A percentile compares a stretch with the other conserved stretches of the same genome.
Evolutionary conservation across 1,139 yeast genomes (phyloP).

Genomic region (Kodamaea anthophila): DNA sequence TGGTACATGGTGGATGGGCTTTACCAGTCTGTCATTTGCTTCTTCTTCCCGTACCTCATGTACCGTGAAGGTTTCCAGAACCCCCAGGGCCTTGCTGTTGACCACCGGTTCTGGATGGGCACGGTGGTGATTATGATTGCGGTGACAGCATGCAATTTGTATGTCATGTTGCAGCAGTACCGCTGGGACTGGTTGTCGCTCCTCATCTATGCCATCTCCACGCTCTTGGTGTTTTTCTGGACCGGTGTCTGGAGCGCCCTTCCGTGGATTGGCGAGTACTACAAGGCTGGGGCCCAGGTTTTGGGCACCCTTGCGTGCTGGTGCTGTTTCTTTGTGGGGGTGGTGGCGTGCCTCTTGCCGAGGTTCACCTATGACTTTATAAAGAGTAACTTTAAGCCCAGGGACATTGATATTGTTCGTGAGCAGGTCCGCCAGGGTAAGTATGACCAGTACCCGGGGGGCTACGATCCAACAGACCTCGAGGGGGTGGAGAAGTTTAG

Average conservation of each 20-base stretch:
- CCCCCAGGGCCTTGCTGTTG: slow-evolving; percentile 45
- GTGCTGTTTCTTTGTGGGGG: slow-evolving; percentile 45
- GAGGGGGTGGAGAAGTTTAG: slow-evolving; percentile 42
- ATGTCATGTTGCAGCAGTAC: slow-evolving; percentile 48
- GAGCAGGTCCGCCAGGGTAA: slow-evolving; percentile 43
- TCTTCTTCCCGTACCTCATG: slow-evolving; percentile 50
- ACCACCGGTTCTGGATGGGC: slow-evolving; percentile 57
- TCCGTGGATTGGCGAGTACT: slow-evolving; percentile 39
- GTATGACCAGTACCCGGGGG: slow-evolving; percentile 44
- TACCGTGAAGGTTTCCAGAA: slow-evolving; percentile 41
- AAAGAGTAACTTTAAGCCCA: slow-evolving; percentile 41
- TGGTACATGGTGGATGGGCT: slow-evolving; percentile 57
- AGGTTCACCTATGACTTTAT: slow-evolving; percentile 47
- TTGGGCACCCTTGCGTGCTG: slow-evolving; percentile 50
- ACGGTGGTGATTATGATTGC: slow-evolving; percentile 42
- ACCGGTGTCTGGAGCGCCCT: slow-evolving; percentile 55
- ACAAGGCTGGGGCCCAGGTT: slow-evolving; percentile 49
- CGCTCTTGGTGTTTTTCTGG: slow-evolving; percentile 54
- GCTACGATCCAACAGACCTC: slow-evolving; percentile 55
- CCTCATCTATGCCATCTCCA: slow-evolving; percentile 43
- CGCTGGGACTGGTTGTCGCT: slow-evolving; percentile 59
- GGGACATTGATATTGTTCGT: slow-evolving; percentile 51
- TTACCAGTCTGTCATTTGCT: slow-evolving; percentile 51
- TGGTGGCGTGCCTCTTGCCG: slow-evolving; percentile 44
- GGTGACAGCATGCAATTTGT: slow-evolving; percentile 48